Percentiles rank a stretch among this genome's conserved stretches.
Evolutionary conservation across 2,329 filamentous ascomycete genomes (phyloP).

Genomic region (Esteya vermicola): DNA sequence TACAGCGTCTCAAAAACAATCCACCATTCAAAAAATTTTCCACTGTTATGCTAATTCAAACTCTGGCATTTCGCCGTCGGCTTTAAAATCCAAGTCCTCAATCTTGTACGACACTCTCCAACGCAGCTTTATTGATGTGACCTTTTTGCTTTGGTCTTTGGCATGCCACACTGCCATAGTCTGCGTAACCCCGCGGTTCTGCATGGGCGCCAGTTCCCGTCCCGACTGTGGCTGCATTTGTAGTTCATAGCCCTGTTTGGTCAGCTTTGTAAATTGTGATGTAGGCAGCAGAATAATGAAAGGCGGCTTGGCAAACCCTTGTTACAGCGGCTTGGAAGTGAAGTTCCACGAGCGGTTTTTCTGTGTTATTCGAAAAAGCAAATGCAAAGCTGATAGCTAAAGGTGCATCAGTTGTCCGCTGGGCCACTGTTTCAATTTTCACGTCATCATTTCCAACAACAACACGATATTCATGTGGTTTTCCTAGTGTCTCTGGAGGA

Average conservation of each 20-base stretch:
- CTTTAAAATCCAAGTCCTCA: slow-evolving; percentile 44
- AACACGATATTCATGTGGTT: slow-evolving; percentile 46
- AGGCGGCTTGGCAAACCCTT: slow-evolving; percentile 53
- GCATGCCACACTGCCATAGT: slow-evolving; percentile 62
- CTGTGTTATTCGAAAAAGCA: slow-evolving; percentile 70
- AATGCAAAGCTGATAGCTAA: slow-evolving; percentile 56
- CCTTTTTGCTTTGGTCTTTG: slow-evolving; percentile 52
- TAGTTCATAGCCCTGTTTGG: slow-evolving; percentile 57
- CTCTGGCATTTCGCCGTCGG: slow-evolving; percentile 73
- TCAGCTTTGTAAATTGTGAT: too few species aligned
- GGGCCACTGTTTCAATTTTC: slow-evolving; percentile 59
- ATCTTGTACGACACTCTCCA: slow-evolving; percentile 77
- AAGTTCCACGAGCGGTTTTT: slow-evolving; percentile 58
- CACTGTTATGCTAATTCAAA: slow-evolving; percentile 51
- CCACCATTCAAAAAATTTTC: too few species aligned
- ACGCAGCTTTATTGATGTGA: slow-evolving; percentile 70
- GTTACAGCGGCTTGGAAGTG: slow-evolving; percentile 90
- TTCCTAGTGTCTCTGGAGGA: slow-evolving; percentile 38
- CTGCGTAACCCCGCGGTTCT: slow-evolving; percentile 64
- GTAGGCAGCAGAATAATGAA: not conserved
- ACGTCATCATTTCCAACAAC: slow-evolving; percentile 57
- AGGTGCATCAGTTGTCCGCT: slow-evolving; percentile 36
- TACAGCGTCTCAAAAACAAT: too few species aligned
- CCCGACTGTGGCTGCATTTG: slow-evolving; percentile 77
- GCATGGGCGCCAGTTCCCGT: slow-evolving; percentile 58